These are phyloP conservation scores for Cystofilobasidium bisporidii DNA, from an alignment of 768 basidiomycete genomes.

Conservation along the genomic window DNA sequence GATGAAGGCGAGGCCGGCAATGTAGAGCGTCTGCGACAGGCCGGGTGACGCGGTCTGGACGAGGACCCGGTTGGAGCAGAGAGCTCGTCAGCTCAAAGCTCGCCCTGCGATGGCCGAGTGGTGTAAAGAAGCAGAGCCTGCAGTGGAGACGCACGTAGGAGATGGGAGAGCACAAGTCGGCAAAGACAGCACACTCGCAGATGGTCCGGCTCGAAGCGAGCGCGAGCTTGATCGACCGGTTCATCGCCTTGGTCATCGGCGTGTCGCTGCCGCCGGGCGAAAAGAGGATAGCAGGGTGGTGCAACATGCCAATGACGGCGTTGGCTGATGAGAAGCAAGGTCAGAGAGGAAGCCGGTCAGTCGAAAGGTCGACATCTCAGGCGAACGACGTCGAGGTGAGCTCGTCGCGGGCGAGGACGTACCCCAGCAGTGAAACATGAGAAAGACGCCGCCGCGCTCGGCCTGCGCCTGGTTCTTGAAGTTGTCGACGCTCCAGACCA, in stretches of 20 bases:
- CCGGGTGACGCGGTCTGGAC: slow-evolving; percentile 32
- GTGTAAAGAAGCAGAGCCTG: background rate
- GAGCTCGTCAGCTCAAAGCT: slow-evolving; percentile 3
- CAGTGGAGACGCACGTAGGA: slow-evolving; percentile 29
- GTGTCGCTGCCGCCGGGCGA: slow-evolving; percentile 37
- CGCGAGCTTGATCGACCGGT: slow-evolving; percentile 34
- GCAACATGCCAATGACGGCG: slow-evolving; percentile 36
- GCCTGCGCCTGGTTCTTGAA: slow-evolving; percentile 31
- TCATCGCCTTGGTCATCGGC: slow-evolving; percentile 35
- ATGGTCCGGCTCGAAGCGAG: slow-evolving; percentile 35
- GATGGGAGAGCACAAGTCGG: slow-evolving; percentile 34
- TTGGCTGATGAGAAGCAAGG: slow-evolving; percentile 32
- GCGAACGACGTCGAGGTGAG: too few relatives aligned
- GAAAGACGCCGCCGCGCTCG: slow-evolving; percentile 26
- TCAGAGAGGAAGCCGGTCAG: too few relatives aligned
- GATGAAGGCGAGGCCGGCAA: slow-evolving; percentile 32
- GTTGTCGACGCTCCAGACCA: slow-evolving; percentile 37
- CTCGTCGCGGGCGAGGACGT: slow-evolving; percentile 10
- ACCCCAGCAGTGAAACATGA: slow-evolving; percentile 29
- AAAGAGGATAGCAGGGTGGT: slow-evolving; percentile 38
- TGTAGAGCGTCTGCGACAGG: slow-evolving; percentile 35
- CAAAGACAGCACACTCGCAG: slow-evolving; percentile 37
- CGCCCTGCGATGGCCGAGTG: slow-evolving; percentile 19
- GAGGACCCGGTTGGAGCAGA: background rate
- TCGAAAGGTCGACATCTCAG: slow-evolving; percentile 27